These are phyloP conservation scores for Calycina marina DNA, from an alignment of 2,329 filamentous ascomycete species.

Conservation along the genomic window DNA sequence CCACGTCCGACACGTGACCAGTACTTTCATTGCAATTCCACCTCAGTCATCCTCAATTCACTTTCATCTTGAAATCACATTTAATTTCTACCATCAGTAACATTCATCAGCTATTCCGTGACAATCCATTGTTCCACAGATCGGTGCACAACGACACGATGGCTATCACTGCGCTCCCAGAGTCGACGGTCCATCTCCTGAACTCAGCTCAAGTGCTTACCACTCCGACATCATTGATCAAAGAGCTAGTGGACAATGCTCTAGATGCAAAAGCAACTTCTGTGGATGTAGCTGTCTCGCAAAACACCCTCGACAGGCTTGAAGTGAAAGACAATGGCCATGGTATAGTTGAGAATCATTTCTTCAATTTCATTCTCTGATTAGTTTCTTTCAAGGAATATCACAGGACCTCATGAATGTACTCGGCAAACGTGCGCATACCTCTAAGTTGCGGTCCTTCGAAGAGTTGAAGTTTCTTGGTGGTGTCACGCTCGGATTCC, in stretches of 20 bases:
- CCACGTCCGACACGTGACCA: no score
- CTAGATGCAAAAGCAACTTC: slow-evolving; percentile 56
- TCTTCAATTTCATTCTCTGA: background rate
- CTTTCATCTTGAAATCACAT: no score
- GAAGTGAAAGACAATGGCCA: slow-evolving; percentile 61
- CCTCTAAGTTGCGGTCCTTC: slow-evolving; percentile 56
- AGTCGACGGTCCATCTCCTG: slow-evolving; percentile 37
- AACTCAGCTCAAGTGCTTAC: slow-evolving; percentile 45
- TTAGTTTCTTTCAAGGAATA: slow-evolving; percentile 29
- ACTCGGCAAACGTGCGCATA: slow-evolving; percentile 53
- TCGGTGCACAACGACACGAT: no score
- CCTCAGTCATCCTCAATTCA: no score
- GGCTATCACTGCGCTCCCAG: slow-evolving; percentile 31
- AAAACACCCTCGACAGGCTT: slow-evolving; percentile 53
- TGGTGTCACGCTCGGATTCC: slow-evolving; percentile 54
- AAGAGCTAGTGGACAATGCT: slow-evolving; percentile 66
- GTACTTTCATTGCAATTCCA: no score
- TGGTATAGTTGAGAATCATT: slow-evolving; percentile 33
- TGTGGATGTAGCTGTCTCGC: slow-evolving; percentile 48
- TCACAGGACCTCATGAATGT: slow-evolving; percentile 41
- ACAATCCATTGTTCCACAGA: no score
- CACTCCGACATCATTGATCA: slow-evolving; percentile 47
- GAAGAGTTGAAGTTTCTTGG: slow-evolving; percentile 44
- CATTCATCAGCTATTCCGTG: no score
- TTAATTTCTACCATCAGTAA: background rate